Conservation (phyloP, 805 yeast species). For the Saccharomyces eubayanus region DNA sequence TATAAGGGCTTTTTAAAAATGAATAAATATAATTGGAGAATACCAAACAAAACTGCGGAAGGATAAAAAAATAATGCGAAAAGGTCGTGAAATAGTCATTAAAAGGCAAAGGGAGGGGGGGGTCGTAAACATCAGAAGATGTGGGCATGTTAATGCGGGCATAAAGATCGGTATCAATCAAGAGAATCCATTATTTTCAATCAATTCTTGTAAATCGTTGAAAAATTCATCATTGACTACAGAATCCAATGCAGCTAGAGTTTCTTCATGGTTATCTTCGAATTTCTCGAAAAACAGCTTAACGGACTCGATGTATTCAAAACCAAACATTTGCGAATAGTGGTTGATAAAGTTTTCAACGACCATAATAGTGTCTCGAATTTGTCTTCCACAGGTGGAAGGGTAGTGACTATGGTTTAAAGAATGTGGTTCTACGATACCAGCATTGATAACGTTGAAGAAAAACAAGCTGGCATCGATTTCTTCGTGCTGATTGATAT, state of each 20-base stretch:
- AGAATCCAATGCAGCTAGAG: constrained; percentile 10
- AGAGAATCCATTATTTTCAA: constrained; percentile 3
- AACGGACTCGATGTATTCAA: constrained; percentile 16
- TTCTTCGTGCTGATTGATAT: constrained; percentile 8
- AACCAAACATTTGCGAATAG: constrained; percentile 18
- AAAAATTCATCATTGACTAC: constrained; percentile 16
- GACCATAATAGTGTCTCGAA: constrained; percentile 10
- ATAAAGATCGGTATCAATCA: not conserved
- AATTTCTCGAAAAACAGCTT: constrained; percentile 6
- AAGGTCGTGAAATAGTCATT: not conserved
- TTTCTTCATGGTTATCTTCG: constrained; percentile 1
- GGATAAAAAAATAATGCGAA: not conserved
- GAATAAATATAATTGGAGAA: not conserved
- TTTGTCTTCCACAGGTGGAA: constrained; percentile 8
- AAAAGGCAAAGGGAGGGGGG: not conserved
- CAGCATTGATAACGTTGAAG: constrained; percentile 18
- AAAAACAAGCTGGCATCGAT: constrained; percentile 13
- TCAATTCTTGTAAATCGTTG: constrained; percentile 5
- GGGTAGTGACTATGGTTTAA: constrained; percentile 11
- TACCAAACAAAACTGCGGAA: not conserved
- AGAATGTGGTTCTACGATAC: constrained; percentile 7
- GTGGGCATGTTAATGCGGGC: not conserved
- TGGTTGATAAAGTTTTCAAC: constrained; percentile 18
- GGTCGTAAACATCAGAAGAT: not conserved
- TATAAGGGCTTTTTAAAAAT: not conserved